Base-by-base conservation (phyloP, 2,329 filamentous ascomycete species). In the Neonectria ditissima region DNA sequence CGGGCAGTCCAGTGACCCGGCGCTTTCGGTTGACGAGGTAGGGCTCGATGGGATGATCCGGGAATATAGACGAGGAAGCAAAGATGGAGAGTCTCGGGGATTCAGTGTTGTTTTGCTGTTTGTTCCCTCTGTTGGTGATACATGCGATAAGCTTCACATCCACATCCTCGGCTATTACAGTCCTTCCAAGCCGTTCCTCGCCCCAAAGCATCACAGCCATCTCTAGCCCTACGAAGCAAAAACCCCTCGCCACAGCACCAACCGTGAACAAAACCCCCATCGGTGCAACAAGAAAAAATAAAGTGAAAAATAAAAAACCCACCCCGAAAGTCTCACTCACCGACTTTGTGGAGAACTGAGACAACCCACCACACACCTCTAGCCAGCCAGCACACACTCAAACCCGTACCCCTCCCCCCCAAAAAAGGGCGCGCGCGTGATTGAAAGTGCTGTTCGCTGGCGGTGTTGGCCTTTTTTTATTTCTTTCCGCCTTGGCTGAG, bases 1-100 rank as follows among this genome's bases (percentile, higher is more conserved):
- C 9, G 11, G 30, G 30, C 20, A 41, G 37, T 9, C 34, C 48
- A 22, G 39, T 20, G 59, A 62, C 53, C 59, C 59, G 59, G 37
- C 54, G 52, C 45, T 62, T 62, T 44, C 53, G 59, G 59, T 62
- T 52, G 52, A 52, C 59, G 24, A 56, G 59, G 51, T 39, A 55
- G 44, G 51, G 43, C 41, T 44, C 14, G 34, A 37, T 48, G 45
- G 16, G 26, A 44, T 13, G 11, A 32, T 32, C 4, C 9, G 14
- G 34, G 34, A 37, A 7, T 3, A 18, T 16, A 18, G 37, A n/a
- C 9, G n/a, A 16, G n/a, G 18, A 8, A 16, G n/a, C 18, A 8
- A n/a, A 18, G 6, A 41, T 41, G 4, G 16, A 41, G n/a, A 9
- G 37, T 18, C 20, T 10, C 11, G 3, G 10, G 37, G n/a, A 34